Percentiles rank a stretch among this genome's conserved stretches.
These are phyloP conservation scores for Tetrahymena thermophila DNA, from an alignment of 73 alveolate species.

Conservation along the genomic window DNA sequence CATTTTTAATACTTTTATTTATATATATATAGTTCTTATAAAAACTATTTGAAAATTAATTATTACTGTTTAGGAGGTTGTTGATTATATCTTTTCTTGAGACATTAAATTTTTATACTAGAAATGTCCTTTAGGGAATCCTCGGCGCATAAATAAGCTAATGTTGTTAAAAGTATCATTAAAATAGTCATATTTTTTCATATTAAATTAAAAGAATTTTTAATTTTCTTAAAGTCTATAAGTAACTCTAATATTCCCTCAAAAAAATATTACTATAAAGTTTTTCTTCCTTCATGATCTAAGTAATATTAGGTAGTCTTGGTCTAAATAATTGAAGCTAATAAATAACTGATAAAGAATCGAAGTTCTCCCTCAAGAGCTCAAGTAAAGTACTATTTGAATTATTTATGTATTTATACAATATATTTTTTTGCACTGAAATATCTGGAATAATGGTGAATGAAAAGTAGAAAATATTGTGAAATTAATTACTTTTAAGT, in stretches of 20 bases:
- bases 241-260: background rate
- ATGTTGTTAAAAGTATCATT: background rate
- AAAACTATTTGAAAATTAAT: background rate
- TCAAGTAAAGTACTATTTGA: background rate
- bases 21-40: background rate
- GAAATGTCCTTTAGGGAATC: background rate
- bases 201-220: too few relatives aligned
- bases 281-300: background rate
- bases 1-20: too few relatives aligned
- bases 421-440: background rate
- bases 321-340: background rate
- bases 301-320: background rate
- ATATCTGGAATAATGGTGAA: background rate
- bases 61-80: background rate
- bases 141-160: background rate
- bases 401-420: too few relatives aligned
- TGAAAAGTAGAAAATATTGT: background rate
- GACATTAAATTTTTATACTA: background rate
- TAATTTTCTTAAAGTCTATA: background rate
- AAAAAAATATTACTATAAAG: background rate
- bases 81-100: background rate
- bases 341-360: background rate
- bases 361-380: background rate
- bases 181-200: too few relatives aligned
- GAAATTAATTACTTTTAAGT: background rate